These are phyloP conservation scores for Garcia nutans DNA, from an alignment of 345 rosid genomes.

Conservation along the genomic window DNA sequence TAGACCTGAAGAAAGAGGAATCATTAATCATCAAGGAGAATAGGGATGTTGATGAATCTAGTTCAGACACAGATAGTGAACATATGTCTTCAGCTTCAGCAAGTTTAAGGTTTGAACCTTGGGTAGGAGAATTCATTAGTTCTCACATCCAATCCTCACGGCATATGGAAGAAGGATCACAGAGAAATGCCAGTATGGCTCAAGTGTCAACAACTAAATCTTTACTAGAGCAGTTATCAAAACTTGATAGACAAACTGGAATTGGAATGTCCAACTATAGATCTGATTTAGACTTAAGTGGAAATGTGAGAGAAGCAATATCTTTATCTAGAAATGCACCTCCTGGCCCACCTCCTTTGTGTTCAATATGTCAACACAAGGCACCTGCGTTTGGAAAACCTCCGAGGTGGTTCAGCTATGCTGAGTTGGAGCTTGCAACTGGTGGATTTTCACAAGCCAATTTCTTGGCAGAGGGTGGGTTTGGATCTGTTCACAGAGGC, in stretches of 20 bases:
- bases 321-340: conserved; percentile 81
- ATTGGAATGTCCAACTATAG: conserved; percentile 50
- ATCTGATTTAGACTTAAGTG: conserved; percentile 58
- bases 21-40: conserved; percentile 53
- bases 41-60: conserved; percentile 53
- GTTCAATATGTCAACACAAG: conserved; percentile 97
- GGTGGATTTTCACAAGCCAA: conserved; percentile 96
- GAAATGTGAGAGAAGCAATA: conserved; percentile 81
- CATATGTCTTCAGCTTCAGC: conserved; percentile 66
- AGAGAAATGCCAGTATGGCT: conserved; percentile 31
- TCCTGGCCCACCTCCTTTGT: conserved; percentile 92
- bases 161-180: conserved; percentile 48
- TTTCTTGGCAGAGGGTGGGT: conserved; percentile 99
- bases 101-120: conserved; percentile 85
- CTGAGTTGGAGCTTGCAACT: conserved; percentile 95
- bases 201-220: conserved; percentile 43
- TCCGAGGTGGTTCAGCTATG: conserved; percentile 88
- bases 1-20: conserved; percentile 66
- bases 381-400: conserved; percentile 98
- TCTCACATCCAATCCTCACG: conserved; percentile 51
- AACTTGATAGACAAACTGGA: conserved; percentile 53
- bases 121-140: conserved; percentile 64
- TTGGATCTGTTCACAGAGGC: conserved; percentile 98
- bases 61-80: conserved; percentile 84
- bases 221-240: conserved; percentile 52